Conservation (phyloP, 1,139 yeast species). For the Kazachstania sp. region DNA sequence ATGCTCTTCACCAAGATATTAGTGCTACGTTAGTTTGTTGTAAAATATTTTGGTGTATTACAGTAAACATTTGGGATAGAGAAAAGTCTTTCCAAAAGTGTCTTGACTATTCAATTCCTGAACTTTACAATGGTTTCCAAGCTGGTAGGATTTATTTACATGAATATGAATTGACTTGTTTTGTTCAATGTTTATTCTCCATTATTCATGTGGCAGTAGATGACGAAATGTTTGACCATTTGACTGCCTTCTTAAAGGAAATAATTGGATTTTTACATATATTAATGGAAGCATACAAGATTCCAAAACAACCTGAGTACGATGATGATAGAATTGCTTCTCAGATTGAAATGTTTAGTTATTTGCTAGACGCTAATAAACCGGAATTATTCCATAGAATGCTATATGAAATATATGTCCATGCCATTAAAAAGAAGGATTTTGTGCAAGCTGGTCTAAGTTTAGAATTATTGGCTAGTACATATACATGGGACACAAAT, state of each 20-base stretch:
- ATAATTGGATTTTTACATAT: constrained; percentile 57
- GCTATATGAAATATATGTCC: constrained; percentile 65
- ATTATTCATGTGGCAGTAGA: constrained; percentile 38
- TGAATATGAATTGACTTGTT: constrained; percentile 18
- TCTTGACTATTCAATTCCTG: constrained; percentile 19
- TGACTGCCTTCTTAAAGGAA: constrained; percentile 47
- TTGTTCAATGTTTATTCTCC: constrained; percentile 15
- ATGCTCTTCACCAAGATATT: constrained; percentile 60
- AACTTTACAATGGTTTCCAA: constrained; percentile 23
- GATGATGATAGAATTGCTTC: constrained; percentile 83
- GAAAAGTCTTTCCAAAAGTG: constrained; percentile 15
- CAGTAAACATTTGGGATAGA: constrained; percentile 16
- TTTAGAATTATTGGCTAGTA: constrained; percentile 66
- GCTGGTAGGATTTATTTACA: constrained; percentile 20
- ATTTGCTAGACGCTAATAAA: constrained; percentile 66
- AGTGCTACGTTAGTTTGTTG: constrained; percentile 60
- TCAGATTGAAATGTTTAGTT: constrained; percentile 66
- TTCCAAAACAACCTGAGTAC: constrained; percentile 76
- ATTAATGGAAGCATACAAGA: constrained; percentile 58
- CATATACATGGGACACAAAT: constrained; percentile 69
- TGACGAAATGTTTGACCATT: constrained; percentile 53
- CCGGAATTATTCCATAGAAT: constrained; percentile 76
- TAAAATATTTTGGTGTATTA: constrained; percentile 59
- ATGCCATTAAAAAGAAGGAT: constrained; percentile 51
- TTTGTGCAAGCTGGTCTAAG: constrained; percentile 78